Evolutionary conservation across 352 stramenopile genomes (phyloP), one percentile per base, ranked within the genome.

Genomic region (Lagenidium giganteum): DNA sequence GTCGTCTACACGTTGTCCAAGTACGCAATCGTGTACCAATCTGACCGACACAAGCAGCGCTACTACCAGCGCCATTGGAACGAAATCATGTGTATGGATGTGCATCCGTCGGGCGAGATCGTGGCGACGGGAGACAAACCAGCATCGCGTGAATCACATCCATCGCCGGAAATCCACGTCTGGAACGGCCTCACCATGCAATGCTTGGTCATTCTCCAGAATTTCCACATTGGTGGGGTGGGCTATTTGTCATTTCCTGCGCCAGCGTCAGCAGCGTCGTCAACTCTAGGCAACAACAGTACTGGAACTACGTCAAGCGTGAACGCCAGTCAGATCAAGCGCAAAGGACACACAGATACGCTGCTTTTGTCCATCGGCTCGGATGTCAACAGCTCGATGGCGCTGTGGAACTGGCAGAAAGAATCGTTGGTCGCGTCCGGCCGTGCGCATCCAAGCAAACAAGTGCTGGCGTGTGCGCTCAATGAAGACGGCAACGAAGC

Each of bases 331-430:
- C 39, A 70, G 32, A 67, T 58, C 44, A 81, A 84, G 50, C 80
- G 81, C 38, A 70, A 78, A 8, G 51, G 69, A n/a, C 71, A 83
- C 26, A 76, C 70, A 0, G 73, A 87, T 12, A 58, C 55, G 25
- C 43, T 85, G 13, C 37, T 91, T 14, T 66, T 78, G 5, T 87
- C 75, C 6, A 63, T 91, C 18, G 78, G 75, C 3, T 71, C 47
- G n/a, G 80, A 89, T 8, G 47, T 45, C 0, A 71, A 81, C 17
- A 62, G 62, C 14, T 85, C 70, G 24, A 87, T 92, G 66, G 75
- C 76, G 1, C 53, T 92, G n/a, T 92, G 80, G 80, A 69, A 92
- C 40, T 92, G 80, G 80, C 65, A 80, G 25, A 54, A 82, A 44
- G 75, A 66, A 36, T 61, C 56, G 1, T 54, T 92, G 1, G 11